A percentile compares a stretch with the other conserved stretches of the same genome.
Conservation (phyloP, 441 rosid genomes). For the Erodium moschatum region DNA sequence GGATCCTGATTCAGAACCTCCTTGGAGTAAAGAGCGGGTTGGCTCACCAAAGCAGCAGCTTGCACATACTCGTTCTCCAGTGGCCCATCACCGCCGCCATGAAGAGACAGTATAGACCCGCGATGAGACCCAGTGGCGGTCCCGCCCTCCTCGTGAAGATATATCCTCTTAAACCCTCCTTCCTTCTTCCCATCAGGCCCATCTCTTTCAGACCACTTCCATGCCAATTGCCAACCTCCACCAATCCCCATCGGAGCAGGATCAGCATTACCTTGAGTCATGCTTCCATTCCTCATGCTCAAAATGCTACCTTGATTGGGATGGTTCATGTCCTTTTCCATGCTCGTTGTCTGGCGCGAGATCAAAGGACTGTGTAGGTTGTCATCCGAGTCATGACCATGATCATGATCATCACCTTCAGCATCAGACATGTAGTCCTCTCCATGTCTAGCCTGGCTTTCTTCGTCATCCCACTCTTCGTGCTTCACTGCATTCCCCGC, state of each 20-base stretch:
- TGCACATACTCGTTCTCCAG: constrained; percentile 45
- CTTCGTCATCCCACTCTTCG: constrained; percentile 77
- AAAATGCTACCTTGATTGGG: constrained; percentile 44
- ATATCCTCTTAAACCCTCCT: constrained; percentile 76
- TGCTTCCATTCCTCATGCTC: constrained; percentile 53
- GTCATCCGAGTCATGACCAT: constrained; percentile 50
- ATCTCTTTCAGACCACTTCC: constrained; percentile 78
- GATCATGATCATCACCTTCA: constrained; percentile 25
- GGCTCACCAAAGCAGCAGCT: constrained; percentile 74
- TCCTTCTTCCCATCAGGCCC: constrained; percentile 64
- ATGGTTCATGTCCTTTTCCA: constrained; percentile 42
- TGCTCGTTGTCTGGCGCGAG: constrained; percentile 73
- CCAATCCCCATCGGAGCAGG: constrained; percentile 64
- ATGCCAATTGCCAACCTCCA: constrained; percentile 96
- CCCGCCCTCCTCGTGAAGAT: constrained; percentile 60
- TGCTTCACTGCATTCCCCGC: constrained; percentile 54
- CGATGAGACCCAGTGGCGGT: constrained; percentile 40
- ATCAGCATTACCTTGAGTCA: constrained; percentile 38
- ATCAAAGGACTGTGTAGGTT: constrained; percentile 80
- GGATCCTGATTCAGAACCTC: constrained; percentile 53
- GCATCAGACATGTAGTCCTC: constrained; percentile 56
- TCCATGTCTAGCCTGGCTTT: constrained; percentile 47
- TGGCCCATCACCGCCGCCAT: constrained; percentile 36
- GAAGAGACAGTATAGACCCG: constrained; percentile 54
- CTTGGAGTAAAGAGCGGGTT: constrained; percentile 56